Evolutionary conservation across 306 rosid species (phyloP).

Genomic region (Hippophae tibetana): DNA sequence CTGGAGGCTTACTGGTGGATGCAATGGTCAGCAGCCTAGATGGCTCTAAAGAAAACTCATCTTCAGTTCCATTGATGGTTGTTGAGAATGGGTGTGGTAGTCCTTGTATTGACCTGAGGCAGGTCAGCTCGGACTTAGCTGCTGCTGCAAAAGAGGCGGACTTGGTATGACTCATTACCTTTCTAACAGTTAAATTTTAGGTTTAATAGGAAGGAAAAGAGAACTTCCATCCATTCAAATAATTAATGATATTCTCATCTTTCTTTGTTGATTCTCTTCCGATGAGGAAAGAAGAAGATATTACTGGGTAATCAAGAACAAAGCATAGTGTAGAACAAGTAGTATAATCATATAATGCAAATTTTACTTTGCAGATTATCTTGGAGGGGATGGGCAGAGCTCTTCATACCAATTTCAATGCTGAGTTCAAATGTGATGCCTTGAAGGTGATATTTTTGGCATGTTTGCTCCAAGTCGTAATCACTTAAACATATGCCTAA

Average conservation of each 20-base stretch:
- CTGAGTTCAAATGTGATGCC: constrained; percentile 73
- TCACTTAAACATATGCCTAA: too few species aligned
- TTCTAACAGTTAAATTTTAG: background rate
- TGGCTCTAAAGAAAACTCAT: constrained; percentile 43
- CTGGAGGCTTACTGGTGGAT: constrained; percentile 88
- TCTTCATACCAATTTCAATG: constrained; percentile 89
- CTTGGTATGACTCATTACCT: constrained; percentile 40
- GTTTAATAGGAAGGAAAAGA: too few species aligned
- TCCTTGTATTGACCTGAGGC: constrained; percentile 93
- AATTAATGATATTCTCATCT: background rate
- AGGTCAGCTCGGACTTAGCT: constrained; percentile 97
- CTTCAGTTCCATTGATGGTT: constrained; percentile 70
- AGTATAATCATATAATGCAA: constrained; percentile 12
- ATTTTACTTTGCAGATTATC: constrained; percentile 52
- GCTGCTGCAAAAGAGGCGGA: constrained; percentile 93
- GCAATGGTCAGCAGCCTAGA: constrained; percentile 65
- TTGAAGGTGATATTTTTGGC: constrained; percentile 50
- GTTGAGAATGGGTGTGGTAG: constrained; percentile 97
- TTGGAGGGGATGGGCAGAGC: constrained; percentile 99
- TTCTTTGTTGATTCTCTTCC: background rate
- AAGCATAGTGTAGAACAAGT: background rate
- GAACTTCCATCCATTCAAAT: background rate
- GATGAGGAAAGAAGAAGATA: background rate
- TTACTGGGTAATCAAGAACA: constrained; percentile 1
- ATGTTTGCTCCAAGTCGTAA: too few species aligned